Evolutionary conservation across 441 rosid species (phyloP).

Genomic region (Croton setiger): DNA sequence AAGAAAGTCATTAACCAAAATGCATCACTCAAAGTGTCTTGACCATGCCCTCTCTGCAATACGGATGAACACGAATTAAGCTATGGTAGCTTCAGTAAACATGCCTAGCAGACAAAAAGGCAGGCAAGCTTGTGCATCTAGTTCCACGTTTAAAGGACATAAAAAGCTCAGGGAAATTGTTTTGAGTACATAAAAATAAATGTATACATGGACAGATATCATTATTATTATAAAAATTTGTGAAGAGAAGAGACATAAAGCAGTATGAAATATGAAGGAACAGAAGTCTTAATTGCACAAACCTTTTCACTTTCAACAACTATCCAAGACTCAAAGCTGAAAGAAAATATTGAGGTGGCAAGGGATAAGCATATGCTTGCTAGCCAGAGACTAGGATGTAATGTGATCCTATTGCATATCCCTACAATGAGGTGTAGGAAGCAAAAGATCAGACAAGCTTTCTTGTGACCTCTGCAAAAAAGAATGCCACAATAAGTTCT

Average conservation of each 20-base stretch:
- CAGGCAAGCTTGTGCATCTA: neutral
- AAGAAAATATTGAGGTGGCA: conserved; percentile 58
- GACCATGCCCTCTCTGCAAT: conserved; percentile 78
- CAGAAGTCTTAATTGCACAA: neutral
- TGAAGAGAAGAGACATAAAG: neutral
- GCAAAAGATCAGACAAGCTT: conserved; percentile 64
- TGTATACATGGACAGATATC: neutral
- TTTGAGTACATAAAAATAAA: neutral
- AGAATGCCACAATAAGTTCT: conserved; percentile 6
- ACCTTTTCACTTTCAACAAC: conserved; percentile 88
- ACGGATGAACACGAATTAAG: conserved; percentile 7
- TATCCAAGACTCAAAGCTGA: conserved; percentile 85
- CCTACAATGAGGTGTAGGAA: conserved; percentile 66
- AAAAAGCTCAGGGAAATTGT: neutral
- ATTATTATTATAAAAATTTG: neutral
- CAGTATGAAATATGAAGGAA: no score
- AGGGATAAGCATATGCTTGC: conserved; percentile 64
- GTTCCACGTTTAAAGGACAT: neutral
- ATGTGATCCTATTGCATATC: conserved; percentile 59
- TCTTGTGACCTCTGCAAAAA: conserved; percentile 72
- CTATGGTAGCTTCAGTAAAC: neutral
- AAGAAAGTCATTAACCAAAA: conserved; percentile 91
- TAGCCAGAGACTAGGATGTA: conserved; percentile 55
- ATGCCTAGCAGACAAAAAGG: neutral
- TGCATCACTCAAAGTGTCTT: conserved; percentile 63